phyloP scores from a whole-genome alignment of 2,329 filamentous ascomycete species.

The Blumeria graminis region DNA sequence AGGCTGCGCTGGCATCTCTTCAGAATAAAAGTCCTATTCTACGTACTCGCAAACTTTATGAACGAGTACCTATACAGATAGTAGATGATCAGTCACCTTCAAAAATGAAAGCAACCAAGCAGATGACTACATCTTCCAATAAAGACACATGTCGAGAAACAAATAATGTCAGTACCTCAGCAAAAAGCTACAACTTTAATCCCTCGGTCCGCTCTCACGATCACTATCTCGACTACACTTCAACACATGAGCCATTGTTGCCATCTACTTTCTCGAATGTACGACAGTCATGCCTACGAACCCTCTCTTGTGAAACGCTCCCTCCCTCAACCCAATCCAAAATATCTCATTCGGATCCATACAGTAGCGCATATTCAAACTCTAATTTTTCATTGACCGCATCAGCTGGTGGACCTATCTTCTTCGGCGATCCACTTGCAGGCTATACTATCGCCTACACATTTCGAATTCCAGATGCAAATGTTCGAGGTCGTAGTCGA shows the following conservation, averaged over 20 bases:
- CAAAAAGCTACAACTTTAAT: constrained; percentile 20
- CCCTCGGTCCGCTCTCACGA: constrained; percentile 24
- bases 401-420: constrained; percentile 39
- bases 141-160: constrained; percentile 6
- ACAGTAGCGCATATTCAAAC: constrained; percentile 17
- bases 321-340: constrained; percentile 24
- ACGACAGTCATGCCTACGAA: constrained; percentile 39
- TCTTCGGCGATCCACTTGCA: constrained; percentile 39
- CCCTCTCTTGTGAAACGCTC: constrained; percentile 40
- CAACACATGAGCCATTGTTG: constrained; percentile 37
- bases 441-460: constrained; percentile 49
- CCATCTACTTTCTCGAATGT: constrained; percentile 41
- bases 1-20: constrained; percentile 5
- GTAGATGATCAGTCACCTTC: constrained; percentile 11
- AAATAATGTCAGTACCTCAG: constrained; percentile 8
- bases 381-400: constrained; percentile 17
- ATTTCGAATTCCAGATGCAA: constrained; percentile 43
- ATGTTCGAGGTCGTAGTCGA: constrained; percentile 42
- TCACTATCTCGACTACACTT: constrained; percentile 44
- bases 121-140: constrained; percentile 5
- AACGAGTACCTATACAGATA: constrained; percentile 24
- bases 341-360: constrained; percentile 18
- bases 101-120: constrained; percentile 10
- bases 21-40: constrained; percentile 25
- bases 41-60: constrained; percentile 34